phyloP scores from a whole-genome alignment of 1,284 basidiomycete genomes.

The Rhodotorula sp. region DNA sequence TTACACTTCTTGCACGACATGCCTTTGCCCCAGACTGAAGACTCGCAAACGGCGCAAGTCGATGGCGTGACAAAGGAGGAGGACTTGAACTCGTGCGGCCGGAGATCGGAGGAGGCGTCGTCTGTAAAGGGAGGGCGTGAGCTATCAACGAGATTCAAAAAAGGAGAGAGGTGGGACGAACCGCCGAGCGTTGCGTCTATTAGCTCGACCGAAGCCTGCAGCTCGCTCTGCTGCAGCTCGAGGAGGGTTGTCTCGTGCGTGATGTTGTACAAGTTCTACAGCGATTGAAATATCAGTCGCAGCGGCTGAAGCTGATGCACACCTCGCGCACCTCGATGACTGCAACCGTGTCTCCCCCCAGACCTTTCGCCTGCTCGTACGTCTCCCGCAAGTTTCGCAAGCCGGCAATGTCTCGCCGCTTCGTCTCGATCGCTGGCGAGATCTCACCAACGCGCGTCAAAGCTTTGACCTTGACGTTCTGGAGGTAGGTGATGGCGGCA shows the following conservation, averaged over 20 bases:
- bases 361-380: constrained; percentile 57
- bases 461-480: constrained; percentile 33
- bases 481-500: constrained; percentile 21
- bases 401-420: constrained; percentile 62
- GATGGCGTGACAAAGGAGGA: constrained; percentile 79
- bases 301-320: not conserved
- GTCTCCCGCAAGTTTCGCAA: constrained; percentile 57
- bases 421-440: constrained; percentile 58
- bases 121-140: constrained; percentile 50
- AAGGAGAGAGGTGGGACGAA: not conserved
- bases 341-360: constrained; percentile 62
- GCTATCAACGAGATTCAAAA: not conserved
- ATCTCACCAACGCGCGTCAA: constrained; percentile 61
- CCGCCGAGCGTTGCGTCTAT: constrained; percentile 60
- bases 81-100: constrained; percentile 74
- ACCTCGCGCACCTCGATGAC: constrained; percentile 60
- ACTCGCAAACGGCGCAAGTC: constrained; percentile 73
- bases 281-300: not conserved
- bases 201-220: constrained; percentile 62
- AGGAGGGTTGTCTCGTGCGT: constrained; percentile 63
- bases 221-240: constrained; percentile 58
- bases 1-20: constrained; percentile 76
- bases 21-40: constrained; percentile 81
- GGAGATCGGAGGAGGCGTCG: constrained; percentile 55
- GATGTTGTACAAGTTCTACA: constrained; percentile 64